A percentile compares a stretch with the other conserved stretches of the same genome.
phyloP scores from a whole-genome alignment of 495 filamentous ascomycete species.

The Daldinia bambusicola region DNA sequence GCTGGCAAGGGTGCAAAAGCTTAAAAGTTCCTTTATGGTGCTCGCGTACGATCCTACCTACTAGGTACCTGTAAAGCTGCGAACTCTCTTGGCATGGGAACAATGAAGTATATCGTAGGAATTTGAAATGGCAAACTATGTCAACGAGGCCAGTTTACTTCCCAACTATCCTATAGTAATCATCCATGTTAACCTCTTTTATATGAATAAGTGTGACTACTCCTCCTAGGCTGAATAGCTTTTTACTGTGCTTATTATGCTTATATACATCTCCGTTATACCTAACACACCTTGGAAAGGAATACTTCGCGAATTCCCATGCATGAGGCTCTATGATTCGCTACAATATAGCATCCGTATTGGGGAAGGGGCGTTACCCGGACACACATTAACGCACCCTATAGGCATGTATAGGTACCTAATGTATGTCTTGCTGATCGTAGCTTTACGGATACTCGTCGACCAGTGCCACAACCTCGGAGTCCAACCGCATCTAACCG shows the following conservation, averaged over 20 bases:
- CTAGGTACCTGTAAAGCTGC: too few relatives aligned
- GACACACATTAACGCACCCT: constrained; percentile 21
- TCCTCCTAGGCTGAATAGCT: not conserved
- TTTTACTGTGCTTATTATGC: constrained; percentile 3
- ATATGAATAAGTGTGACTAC: not conserved
- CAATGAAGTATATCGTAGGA: too few relatives aligned
- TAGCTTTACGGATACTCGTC: constrained; percentile 5
- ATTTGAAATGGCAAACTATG: too few relatives aligned
- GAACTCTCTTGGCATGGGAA: too few relatives aligned
- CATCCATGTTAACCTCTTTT: not conserved
- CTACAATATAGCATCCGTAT: constrained; percentile 30
- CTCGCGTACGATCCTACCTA: too few relatives aligned
- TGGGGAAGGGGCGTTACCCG: constrained; percentile 11
- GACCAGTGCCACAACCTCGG: constrained; percentile 26
- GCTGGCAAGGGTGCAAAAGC: too few relatives aligned
- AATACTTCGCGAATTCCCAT: constrained; percentile 45
- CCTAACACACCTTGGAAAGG: constrained; percentile 24
- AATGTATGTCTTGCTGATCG: constrained; percentile 38
- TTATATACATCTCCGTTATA: not conserved
- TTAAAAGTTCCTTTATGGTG: too few relatives aligned
- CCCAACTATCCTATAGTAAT: too few relatives aligned
- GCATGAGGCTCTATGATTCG: constrained; percentile 35
- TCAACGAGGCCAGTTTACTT: too few relatives aligned
- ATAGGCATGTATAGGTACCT: constrained; percentile 14
- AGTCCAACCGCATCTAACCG: constrained; percentile 39